A percentile compares a stretch with the other conserved stretches of the same genome.
Evolutionary conservation across 352 stramenopile species (phyloP).

Genomic region (Phytophthora tentaculata): DNA sequence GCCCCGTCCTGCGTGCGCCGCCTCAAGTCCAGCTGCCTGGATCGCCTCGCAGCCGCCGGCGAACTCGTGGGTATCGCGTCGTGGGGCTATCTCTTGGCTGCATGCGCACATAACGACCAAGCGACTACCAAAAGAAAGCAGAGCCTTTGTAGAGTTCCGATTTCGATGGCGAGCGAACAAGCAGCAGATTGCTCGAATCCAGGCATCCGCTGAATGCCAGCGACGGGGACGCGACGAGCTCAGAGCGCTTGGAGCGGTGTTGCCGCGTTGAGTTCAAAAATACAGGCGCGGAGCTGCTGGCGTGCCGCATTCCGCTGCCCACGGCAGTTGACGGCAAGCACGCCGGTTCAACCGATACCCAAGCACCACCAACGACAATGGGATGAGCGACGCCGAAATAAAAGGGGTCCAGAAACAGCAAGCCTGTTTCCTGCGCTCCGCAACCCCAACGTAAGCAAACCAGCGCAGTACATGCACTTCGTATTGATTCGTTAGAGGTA

Average conservation of each 20-base stretch:
- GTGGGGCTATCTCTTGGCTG: constrained; percentile 25
- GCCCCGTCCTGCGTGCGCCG: constrained; percentile 13
- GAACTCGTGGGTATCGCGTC: constrained; percentile 22
- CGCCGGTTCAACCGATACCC: background rate
- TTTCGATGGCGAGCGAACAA: constrained; percentile 26
- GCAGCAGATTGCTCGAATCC: constrained; percentile 29
- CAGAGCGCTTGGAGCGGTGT: background rate
- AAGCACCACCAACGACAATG: constrained; percentile 8
- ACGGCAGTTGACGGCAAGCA: background rate
- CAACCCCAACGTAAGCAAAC: background rate
- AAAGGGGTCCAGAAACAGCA: constrained; percentile 25
- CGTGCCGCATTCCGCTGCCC: background rate
- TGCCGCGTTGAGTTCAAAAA: constrained; percentile 24
- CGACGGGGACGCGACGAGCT: constrained; percentile 20
- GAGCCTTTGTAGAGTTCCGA: constrained; percentile 8
- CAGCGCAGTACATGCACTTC: too few relatives aligned
- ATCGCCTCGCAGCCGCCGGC: constrained; percentile 15
- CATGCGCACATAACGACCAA: constrained; percentile 28
- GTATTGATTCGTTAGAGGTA: too few relatives aligned
- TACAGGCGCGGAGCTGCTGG: constrained; percentile 14
- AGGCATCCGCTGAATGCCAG: constrained; percentile 13
- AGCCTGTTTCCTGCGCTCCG: background rate
- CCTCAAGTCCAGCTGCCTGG: constrained; percentile 18
- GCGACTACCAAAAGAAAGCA: constrained; percentile 41
- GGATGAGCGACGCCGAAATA: constrained; percentile 21